Percentiles rank a stretch among this genome's conserved stretches.
Evolutionary conservation across 1,284 basidiomycete genomes (phyloP).

Genomic region (Grifola frondosa): DNA sequence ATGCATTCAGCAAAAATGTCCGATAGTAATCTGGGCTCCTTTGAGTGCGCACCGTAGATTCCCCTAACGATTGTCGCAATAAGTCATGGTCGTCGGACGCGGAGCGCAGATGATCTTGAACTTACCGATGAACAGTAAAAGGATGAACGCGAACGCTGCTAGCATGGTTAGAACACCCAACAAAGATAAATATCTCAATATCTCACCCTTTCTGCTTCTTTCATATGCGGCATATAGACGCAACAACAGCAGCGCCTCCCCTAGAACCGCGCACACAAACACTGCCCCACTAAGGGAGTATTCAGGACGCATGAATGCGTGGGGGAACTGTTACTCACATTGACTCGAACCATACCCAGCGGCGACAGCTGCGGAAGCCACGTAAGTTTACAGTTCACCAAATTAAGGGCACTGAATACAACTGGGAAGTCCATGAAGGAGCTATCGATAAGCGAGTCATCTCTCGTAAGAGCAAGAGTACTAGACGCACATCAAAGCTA

Average conservation of each 20-base stretch:
- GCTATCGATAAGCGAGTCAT: too few relatives aligned
- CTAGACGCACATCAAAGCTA: background rate
- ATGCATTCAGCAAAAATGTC: too few relatives aligned
- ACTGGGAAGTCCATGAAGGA: too few relatives aligned
- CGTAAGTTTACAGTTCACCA: background rate
- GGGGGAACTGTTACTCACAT: background rate
- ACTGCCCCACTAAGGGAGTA: background rate
- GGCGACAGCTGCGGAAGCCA: conserved; percentile 3
- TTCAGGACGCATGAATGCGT: background rate
- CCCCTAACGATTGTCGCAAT: too few relatives aligned
- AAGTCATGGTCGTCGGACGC: too few relatives aligned
- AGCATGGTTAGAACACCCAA: background rate
- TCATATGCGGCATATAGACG: conserved; percentile 5
- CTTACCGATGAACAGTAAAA: conserved; percentile 4
- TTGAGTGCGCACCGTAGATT: too few relatives aligned
- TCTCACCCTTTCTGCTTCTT: conserved; percentile 2
- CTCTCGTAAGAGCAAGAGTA: background rate
- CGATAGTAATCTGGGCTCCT: too few relatives aligned
- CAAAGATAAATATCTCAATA: too few relatives aligned
- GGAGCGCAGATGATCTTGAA: background rate
- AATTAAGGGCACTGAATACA: too few relatives aligned
- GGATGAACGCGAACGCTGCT: conserved; percentile 3
- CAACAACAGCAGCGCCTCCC: conserved; percentile 7
- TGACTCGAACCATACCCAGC: conserved; percentile 8
- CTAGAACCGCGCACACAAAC: background rate